phyloP scores from a whole-genome alignment of 1,139 yeast genomes.

The Yamadazyma diospyri region DNA sequence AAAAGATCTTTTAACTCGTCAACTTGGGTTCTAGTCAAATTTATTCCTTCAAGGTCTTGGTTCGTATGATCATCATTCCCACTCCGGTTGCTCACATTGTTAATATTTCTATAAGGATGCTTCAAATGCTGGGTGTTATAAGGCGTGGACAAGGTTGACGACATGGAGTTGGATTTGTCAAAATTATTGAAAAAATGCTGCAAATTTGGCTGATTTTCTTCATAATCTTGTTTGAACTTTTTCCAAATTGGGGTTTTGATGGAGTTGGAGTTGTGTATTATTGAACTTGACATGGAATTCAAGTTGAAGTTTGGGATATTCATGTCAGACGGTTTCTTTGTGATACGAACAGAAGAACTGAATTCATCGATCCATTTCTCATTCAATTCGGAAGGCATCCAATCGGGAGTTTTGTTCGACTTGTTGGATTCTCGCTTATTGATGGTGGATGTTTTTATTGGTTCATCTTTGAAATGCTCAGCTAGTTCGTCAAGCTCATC shows the following conservation, averaged over 20 bases:
- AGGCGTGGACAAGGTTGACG: constrained; percentile 40
- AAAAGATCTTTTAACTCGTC: constrained; percentile 21
- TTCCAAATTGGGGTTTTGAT: constrained; percentile 39
- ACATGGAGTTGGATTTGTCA: constrained; percentile 22
- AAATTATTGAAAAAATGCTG: constrained; percentile 29
- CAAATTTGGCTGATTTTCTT: constrained; percentile 28
- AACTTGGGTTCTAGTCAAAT: constrained; percentile 22
- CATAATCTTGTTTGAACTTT: constrained; percentile 27
- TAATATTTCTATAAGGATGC: constrained; percentile 6
- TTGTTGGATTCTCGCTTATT: constrained; percentile 2
- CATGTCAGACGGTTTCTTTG: constrained; percentile 15
- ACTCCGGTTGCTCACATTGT: constrained; percentile 17
- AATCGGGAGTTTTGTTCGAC: constrained; percentile 34
- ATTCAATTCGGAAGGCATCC: constrained; percentile 44
- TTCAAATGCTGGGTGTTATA: constrained; percentile 12
- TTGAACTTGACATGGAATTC: constrained; percentile 27
- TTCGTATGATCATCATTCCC: constrained; percentile 4
- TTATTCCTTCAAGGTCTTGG: constrained; percentile 3
- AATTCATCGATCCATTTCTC: constrained; percentile 38
- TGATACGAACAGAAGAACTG: constrained; percentile 30
- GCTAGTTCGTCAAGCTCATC: constrained; percentile 1
- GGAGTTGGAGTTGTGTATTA: constrained; percentile 30
- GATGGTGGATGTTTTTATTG: constrained; percentile 13
- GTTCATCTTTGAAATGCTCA: constrained; percentile 5
- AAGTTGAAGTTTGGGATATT: constrained; percentile 16